phyloP scores from a whole-genome alignment of 805 yeast genomes.

The Hanseniaspora singularis region DNA sequence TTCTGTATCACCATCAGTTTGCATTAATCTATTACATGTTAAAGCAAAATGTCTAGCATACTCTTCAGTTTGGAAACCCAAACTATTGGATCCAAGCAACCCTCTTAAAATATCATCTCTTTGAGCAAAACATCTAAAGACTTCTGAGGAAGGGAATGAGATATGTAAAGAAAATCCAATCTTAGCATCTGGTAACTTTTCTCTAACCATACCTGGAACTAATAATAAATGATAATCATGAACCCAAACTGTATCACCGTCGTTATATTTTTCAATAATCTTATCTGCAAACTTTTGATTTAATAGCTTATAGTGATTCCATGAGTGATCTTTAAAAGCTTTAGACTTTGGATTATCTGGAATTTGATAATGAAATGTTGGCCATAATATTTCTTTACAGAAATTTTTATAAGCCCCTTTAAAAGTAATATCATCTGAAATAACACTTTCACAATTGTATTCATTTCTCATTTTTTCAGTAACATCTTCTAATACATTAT shows the following conservation, averaged over 20 bases:
- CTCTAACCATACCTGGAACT: constrained; percentile 74
- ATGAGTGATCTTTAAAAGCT: constrained; percentile 90
- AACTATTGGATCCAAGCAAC: constrained; percentile 74
- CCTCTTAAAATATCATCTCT: constrained; percentile 68
- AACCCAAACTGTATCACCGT: constrained; percentile 76
- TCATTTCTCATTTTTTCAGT: constrained; percentile 35
- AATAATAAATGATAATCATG: constrained; percentile 87
- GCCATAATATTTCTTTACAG: constrained; percentile 94
- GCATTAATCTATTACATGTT: constrained; percentile 69
- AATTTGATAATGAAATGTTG: constrained; percentile 83
- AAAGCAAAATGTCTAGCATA: constrained; percentile 89
- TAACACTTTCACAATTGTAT: constrained; percentile 52
- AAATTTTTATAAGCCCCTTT: constrained; percentile 85
- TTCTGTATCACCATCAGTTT: constrained; percentile 63
- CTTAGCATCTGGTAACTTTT: constrained; percentile 63
- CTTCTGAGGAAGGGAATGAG: constrained; percentile 91
- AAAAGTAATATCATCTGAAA: constrained; percentile 64
- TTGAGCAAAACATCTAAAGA: constrained; percentile 85
- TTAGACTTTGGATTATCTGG: constrained; percentile 91
- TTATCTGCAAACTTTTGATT: constrained; percentile 73
- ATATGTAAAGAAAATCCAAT: constrained; percentile 89
- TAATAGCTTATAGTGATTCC: constrained; percentile 67
- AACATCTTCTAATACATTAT: constrained; percentile 43
- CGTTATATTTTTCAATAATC: constrained; percentile 52
- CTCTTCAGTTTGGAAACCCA: constrained; percentile 85